Evolutionary conservation across 2,329 filamentous ascomycete genomes (phyloP).

Genomic region (Blumeria hordei): DNA sequence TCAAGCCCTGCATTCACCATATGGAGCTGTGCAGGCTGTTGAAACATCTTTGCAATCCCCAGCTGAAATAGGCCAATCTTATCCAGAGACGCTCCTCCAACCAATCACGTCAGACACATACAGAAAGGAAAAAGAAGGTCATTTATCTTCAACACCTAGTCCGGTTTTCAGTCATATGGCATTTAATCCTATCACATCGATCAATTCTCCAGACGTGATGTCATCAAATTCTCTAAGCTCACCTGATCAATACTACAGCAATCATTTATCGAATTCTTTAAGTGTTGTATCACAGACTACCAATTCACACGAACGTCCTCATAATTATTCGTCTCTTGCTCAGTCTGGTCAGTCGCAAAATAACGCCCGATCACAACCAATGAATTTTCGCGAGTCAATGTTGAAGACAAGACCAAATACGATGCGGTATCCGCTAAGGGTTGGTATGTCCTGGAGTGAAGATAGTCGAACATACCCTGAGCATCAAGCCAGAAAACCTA

Average conservation of each 20-base stretch:
- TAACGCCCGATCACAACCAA: constrained; percentile 28
- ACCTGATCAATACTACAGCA: constrained; percentile 28
- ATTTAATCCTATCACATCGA: constrained; percentile 29
- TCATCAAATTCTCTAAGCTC: constrained; percentile 32
- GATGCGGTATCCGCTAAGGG: constrained; percentile 31
- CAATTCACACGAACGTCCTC: constrained; percentile 27
- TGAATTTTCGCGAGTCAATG: constrained; percentile 32
- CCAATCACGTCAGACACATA: constrained; percentile 45
- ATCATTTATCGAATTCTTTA: constrained; percentile 23
- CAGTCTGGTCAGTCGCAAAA: constrained; percentile 20
- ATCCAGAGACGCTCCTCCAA: constrained; percentile 30
- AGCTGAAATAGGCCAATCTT: constrained; percentile 20
- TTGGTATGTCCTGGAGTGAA: constrained; percentile 39
- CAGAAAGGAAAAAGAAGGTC: constrained; percentile 35
- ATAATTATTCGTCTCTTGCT: constrained; percentile 23
- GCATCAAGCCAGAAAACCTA: constrained; percentile 23
- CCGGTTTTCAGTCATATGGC: constrained; percentile 42
- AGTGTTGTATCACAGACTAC: constrained; percentile 24
- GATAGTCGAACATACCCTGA: constrained; percentile 30
- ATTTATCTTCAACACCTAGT: constrained; percentile 41
- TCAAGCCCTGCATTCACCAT: constrained; percentile 41
- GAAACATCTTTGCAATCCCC: constrained; percentile 15
- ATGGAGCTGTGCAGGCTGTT: constrained; percentile 25
- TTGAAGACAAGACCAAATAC: constrained; percentile 31
- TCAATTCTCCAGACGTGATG: constrained; percentile 28